A percentile compares a stretch with the other conserved stretches of the same genome.
phyloP scores from a whole-genome alignment of 805 yeast genomes.

The Nakazawaea wickerhamii region DNA sequence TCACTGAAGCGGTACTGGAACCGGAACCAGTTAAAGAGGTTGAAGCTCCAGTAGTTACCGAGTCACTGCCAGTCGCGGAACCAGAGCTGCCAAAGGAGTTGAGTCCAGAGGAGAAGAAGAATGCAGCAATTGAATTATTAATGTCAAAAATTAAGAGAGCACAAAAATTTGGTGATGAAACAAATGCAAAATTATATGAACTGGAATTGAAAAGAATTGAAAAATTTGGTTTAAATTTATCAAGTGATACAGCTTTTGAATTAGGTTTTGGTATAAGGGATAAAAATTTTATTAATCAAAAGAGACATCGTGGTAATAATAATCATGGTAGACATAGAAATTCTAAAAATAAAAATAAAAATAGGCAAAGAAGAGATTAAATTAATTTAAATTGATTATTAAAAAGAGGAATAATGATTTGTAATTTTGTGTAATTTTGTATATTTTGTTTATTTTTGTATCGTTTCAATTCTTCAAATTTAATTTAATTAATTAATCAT shows the following conservation, averaged over 20 bases:
- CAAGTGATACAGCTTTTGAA: conserved; percentile 62
- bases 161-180: conserved; percentile 69
- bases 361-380: neutral
- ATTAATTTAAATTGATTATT: neutral
- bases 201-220: conserved; percentile 65
- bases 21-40: conserved; percentile 10
- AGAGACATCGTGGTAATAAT: neutral
- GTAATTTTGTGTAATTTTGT: neutral
- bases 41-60: conserved; percentile 14
- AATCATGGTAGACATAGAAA: neutral
- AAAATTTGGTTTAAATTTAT: conserved; percentile 75
- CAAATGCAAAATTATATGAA: conserved; percentile 42
- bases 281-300: conserved; percentile 7
- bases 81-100: conserved; percentile 30
- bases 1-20: neutral
- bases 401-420: neutral
- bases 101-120: conserved; percentile 67
- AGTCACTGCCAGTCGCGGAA: conserved; percentile 9
- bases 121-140: conserved; percentile 61
- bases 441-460: neutral
- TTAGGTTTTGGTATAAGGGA: conserved; percentile 41
- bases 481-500: too few species aligned
- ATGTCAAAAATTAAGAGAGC: conserved; percentile 66
- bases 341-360: neutral
- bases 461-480: neutral